Evolutionary conservation across 2,329 filamentous ascomycete genomes (phyloP), one percentile per base, ranked within the genome.

Genomic region (Fusarium burgessii): DNA sequence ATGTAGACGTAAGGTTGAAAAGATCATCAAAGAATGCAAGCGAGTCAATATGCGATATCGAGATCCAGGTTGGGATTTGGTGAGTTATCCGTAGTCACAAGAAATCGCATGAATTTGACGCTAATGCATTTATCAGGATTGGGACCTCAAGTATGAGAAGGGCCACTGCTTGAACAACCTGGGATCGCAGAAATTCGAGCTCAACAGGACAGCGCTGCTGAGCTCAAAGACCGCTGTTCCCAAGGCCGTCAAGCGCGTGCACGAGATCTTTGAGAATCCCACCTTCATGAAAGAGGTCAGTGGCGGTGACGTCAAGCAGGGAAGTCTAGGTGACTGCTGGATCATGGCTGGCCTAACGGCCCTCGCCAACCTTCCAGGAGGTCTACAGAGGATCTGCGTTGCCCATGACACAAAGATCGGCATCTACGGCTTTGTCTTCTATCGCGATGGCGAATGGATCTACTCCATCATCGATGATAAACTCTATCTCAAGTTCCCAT

Each of bases 401-500:
- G 92, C 90, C 47, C 90, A 92, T 45, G 89, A 97, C 73, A 88
- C 87, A 13, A 85, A 79, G 70, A 90, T 96, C 54, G 93, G 94
- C 12, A 94, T 97, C 6, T 97, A 97, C 76, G 94, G 94, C 2
- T 97, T 97, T 76, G 93, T 97, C 51, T 97, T 97, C 78, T 93
- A 92, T 78, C 85, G 93, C 78, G 94, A 97, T 76, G 94, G 94
- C 57, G 93, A 96, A 80, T 97, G 94, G 94, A 92, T 95, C 61
- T 94, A 94, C 74, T 94, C 93, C 62, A 95, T 97, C 68, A 90
- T 97, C 64, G 94, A 97, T 77, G 94, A 97, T 80, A 97, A 97
- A 81, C 86, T 97, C 5, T 97, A 93, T 78, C 87, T 97, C 20
- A 93, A 91, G 65, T 93, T 92, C 3, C 92, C 93, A 7, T 91